These are phyloP conservation scores for Macrophomina pseudophaseolina DNA, from an alignment of 2,329 filamentous ascomycete genomes.

Conservation along the genomic window DNA sequence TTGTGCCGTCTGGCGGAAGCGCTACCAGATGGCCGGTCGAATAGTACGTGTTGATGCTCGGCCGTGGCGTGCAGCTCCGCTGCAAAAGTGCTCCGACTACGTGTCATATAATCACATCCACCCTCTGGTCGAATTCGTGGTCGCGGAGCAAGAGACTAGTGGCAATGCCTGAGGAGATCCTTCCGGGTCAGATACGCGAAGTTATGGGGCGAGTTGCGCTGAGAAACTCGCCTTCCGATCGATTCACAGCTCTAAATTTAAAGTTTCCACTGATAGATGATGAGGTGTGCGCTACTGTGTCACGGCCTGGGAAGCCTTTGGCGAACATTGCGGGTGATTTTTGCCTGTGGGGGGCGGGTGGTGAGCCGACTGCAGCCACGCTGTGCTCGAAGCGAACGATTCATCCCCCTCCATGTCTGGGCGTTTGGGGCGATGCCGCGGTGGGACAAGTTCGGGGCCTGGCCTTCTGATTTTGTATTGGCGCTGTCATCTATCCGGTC, in stretches of 20 bases:
- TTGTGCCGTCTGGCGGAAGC: conserved; percentile 12
- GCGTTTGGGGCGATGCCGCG: conserved; percentile 5
- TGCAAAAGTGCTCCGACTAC: conserved; percentile 3
- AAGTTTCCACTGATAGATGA: neutral
- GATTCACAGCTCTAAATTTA: neutral
- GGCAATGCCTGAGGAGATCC: neutral
- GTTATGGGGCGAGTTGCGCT: neutral
- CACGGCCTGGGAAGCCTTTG: neutral
- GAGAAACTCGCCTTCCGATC: neutral
- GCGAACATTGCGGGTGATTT: neutral
- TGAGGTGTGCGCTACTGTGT: neutral
- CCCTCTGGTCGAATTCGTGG: neutral
- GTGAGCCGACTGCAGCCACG: neutral
- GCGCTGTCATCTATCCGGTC: neutral
- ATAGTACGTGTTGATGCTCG: neutral
- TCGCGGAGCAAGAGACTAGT: neutral
- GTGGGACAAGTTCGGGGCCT: neutral
- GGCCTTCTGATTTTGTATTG: conserved; percentile 4
- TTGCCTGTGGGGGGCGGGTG: conserved; percentile 2
- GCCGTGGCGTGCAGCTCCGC: conserved; percentile 6
- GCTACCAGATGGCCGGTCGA: conserved; percentile 1
- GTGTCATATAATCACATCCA: neutral
- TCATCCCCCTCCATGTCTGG: neutral
- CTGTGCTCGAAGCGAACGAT: neutral
- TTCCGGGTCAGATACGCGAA: conserved; percentile 9